Percentiles rank a stretch among this genome's conserved stretches.
phyloP scores from a whole-genome alignment of 129 eudicot species.

The Glebionis coronaria region DNA sequence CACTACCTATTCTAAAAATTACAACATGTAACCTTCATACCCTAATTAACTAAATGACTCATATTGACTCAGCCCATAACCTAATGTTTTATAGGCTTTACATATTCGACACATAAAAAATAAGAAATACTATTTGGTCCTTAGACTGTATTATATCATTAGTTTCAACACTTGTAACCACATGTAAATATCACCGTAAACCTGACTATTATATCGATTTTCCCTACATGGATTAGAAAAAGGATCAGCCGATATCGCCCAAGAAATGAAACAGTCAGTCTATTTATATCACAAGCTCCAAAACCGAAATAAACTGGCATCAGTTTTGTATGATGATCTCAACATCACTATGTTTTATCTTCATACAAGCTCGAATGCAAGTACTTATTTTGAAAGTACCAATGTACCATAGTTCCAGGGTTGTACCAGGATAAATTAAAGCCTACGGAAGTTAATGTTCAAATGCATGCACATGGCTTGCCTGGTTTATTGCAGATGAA shows the following conservation, averaged over 20 bases:
- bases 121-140: too few species aligned
- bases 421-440: not conserved
- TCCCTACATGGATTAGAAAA: too few species aligned
- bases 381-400: not conserved
- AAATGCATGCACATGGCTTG: not conserved
- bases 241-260: not conserved
- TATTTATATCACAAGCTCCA: not conserved
- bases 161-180: too few species aligned
- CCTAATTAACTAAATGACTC: too few species aligned
- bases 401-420: not conserved
- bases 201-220: too few species aligned
- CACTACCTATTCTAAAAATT: too few species aligned
- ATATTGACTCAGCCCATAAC: too few species aligned
- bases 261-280: not conserved
- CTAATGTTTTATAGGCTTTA: too few species aligned
- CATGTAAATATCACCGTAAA: too few species aligned
- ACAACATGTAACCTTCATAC: too few species aligned
- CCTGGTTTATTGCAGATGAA: not conserved
- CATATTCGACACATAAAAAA: too few species aligned
- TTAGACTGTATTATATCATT: too few species aligned
- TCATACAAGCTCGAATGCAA: slow-evolving; percentile 1
- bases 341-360: slow-evolving; percentile 6
- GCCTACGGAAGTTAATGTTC: slow-evolving; percentile 8
- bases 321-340: slow-evolving; percentile 3
- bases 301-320: slow-evolving; percentile 10